A percentile compares a stretch with the other conserved stretches of the same genome.
These are phyloP conservation scores for Penicillium maclennaniae DNA, from an alignment of 495 filamentous ascomycete genomes.

Conservation along the genomic window DNA sequence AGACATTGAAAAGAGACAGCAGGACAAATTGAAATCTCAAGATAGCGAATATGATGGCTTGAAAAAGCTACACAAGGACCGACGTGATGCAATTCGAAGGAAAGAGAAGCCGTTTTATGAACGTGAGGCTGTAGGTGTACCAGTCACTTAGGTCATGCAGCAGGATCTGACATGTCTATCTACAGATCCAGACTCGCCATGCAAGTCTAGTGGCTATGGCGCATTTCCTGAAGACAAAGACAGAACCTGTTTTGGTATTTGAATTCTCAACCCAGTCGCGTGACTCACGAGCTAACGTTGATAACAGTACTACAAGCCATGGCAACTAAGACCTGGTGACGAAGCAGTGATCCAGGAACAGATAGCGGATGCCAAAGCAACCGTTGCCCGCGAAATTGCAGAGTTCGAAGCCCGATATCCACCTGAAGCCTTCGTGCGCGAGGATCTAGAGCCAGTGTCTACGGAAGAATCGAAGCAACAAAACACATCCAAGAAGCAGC, in stretches of 20 bases:
- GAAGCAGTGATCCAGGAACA: conserved; percentile 60
- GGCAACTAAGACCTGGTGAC: conserved; percentile 64
- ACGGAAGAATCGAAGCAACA: conserved; percentile 9
- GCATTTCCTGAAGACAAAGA: conserved; percentile 67
- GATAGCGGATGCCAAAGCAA: conserved; percentile 52
- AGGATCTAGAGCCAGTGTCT: conserved; percentile 10
- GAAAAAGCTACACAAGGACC: conserved; percentile 59
- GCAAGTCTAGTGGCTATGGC: conserved; percentile 67
- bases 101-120: conserved; percentile 75
- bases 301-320: conserved; percentile 82
- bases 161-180: conserved; percentile 1
- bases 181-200: conserved; percentile 78
- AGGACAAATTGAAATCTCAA: conserved; percentile 74
- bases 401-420: conserved; percentile 45
- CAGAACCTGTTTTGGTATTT: conserved; percentile 75
- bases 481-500: conserved; percentile 8
- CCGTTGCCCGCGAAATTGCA: conserved; percentile 46
- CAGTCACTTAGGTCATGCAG: neutral
- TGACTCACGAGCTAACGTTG: conserved; percentile 4
- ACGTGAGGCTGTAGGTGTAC: conserved; percentile 64
- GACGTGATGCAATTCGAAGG: conserved; percentile 54
- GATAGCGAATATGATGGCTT: conserved; percentile 67
- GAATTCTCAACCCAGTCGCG: neutral
- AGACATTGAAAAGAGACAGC: conserved; percentile 87
- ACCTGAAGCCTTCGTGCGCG: conserved; percentile 14